These are phyloP conservation scores for Camillea tinctor DNA, from an alignment of 2,329 filamentous ascomycete genomes.

Conservation along the genomic window DNA sequence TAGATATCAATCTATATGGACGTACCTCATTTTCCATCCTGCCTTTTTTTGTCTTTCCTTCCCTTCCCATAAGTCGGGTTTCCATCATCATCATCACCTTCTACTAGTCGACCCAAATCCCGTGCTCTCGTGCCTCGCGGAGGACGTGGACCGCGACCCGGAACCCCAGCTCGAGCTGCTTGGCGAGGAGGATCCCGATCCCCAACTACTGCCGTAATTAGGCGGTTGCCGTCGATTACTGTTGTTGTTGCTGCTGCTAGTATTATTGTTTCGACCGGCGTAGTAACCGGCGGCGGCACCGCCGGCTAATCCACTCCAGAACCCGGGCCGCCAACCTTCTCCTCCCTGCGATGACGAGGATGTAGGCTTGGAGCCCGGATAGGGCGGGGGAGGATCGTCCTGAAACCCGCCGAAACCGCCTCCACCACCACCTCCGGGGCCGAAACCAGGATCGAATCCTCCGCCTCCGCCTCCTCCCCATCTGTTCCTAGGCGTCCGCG, in stretches of 20 bases:
- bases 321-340: constrained; percentile 67
- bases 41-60: too few species aligned
- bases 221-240: constrained; percentile 33
- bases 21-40: not conserved
- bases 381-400: constrained; percentile 54
- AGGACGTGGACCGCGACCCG: constrained; percentile 40
- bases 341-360: constrained; percentile 22
- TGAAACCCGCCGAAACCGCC: constrained; percentile 29
- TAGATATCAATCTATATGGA: not conserved
- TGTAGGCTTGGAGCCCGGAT: constrained; percentile 43
- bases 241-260: constrained; percentile 34
- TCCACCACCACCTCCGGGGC: constrained; percentile 40
- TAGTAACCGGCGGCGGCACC: constrained; percentile 69
- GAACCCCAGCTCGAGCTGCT: constrained; percentile 33
- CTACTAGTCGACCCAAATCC: constrained; percentile 70
- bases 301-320: constrained; percentile 68
- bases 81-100: constrained; percentile 37
- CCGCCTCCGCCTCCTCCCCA: constrained; percentile 40
- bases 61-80: too few species aligned
- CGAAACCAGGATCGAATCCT: constrained; percentile 42
- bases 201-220: constrained; percentile 31
- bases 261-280: constrained; percentile 47
- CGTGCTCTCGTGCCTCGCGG: constrained; percentile 63
- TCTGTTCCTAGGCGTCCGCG: constrained; percentile 26
- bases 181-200: constrained; percentile 29